Evolutionary conservation across 2,329 filamentous ascomycete species (phyloP), one percentile per base, ranked within the genome.

Genomic region (Chaetomium olivaceum): DNA sequence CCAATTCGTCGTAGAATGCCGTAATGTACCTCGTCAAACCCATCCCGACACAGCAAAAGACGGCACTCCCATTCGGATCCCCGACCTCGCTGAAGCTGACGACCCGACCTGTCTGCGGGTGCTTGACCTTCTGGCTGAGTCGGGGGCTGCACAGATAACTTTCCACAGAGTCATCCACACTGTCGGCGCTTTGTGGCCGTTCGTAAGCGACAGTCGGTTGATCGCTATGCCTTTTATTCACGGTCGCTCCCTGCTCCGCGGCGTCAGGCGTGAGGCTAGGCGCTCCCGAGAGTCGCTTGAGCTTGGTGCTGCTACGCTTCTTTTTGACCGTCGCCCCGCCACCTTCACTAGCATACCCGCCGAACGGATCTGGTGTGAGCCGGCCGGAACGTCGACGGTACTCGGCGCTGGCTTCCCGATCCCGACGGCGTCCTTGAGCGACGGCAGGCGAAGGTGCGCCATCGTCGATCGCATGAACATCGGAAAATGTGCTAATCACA

Each of bases 31-130:
- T 87, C 12, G 95, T 99, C 73, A 99, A 79, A 0, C 95, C 95
- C 95, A 99, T 99, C 23, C 95, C 95, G 2, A 99, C 93, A 73
- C 95, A 99, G 75, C 95, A 96, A 71, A 99, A 93, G 1, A 99
- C 92, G 2, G 93, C 94, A 70, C 90, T 94, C 1, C 95, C 95
- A 52, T 94, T 87, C 0, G 93, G 89, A 76, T 98, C 93, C 16
- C 95, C 95, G 2, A 99, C 95, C 76, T 99, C 95, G 0, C 94
- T 98, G 74, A 97, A 99, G 0, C 93, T 96, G 70, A 99, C 97
- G 3, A 90, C 83, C 19, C 95, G 88, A 1, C 93, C 93, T 0
- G 91, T 96, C 65, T 91, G 89, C 0, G 93, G 92, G 77, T 97
- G 92, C 25, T 84, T 83, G 60, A 98, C 92, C 77, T 90, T 96